Evolutionary conservation across 1,284 basidiomycete species (phyloP).

Genomic region (Sutorius eximius): DNA sequence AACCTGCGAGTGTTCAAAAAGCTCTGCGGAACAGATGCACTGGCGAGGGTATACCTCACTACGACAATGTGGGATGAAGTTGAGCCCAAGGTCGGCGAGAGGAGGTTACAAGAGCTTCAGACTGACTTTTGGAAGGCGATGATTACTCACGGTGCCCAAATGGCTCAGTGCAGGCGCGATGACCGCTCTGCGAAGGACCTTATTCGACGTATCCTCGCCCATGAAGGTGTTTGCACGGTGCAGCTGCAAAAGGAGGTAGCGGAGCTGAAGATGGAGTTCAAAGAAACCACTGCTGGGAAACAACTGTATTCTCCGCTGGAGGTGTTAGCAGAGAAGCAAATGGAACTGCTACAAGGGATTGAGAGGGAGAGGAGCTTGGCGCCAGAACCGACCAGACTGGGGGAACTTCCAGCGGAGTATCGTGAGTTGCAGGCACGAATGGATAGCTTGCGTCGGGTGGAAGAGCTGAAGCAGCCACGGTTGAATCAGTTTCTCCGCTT

Average conservation of each 20-base stretch:
- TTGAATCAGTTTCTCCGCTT: constrained; percentile 1
- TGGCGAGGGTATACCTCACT: constrained; percentile 8
- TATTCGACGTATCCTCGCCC: no score
- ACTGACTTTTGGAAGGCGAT: constrained; percentile 7
- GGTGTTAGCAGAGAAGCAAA: not conserved
- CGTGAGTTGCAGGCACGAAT: constrained; percentile 4
- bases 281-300: constrained; percentile 7
- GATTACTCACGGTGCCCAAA: constrained; percentile 4
- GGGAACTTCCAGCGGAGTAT: constrained; percentile 11
- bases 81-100: not conserved
- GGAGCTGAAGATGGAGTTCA: constrained; percentile 1
- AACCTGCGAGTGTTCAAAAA: constrained; percentile 32
- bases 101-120: constrained; percentile 9
- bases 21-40: not conserved
- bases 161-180: constrained; percentile 3
- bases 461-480: constrained; percentile 10
- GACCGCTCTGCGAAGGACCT: constrained; percentile 8
- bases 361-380: constrained; percentile 3
- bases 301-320: constrained; percentile 11
- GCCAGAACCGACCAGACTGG: not conserved
- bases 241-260: constrained; percentile 16
- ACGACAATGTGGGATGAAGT: constrained; percentile 26
- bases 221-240: no score
- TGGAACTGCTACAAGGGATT: constrained; percentile 6
- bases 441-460: constrained; percentile 14